Conservation (phyloP, 1,284 basidiomycete genomes). For the Apiotrichum gracile region DNA sequence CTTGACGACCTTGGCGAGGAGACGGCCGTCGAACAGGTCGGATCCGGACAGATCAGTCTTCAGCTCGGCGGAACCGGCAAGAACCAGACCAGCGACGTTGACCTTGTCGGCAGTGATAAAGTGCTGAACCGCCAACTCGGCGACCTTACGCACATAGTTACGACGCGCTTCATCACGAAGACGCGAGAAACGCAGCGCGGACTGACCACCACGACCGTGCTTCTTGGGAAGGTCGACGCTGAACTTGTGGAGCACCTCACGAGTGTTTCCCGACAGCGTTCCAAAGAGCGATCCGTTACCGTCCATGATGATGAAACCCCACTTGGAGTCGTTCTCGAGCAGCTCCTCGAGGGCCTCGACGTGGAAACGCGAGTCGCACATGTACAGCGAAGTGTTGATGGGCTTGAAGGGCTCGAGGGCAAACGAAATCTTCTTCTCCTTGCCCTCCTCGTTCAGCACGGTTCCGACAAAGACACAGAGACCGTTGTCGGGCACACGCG, state of each 20-base stretch:
- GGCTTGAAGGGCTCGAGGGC: constrained; percentile 98
- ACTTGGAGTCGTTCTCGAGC: constrained; percentile 93
- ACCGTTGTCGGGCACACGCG: constrained; percentile 91
- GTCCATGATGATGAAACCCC: constrained; percentile 97
- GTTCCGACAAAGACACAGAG: constrained; percentile 97
- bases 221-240: constrained; percentile 99
- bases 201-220: constrained; percentile 99
- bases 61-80: constrained; percentile 97
- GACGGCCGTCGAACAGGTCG: constrained; percentile 90
- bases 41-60: constrained; percentile 95
- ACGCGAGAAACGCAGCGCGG: constrained; percentile 98
- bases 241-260: constrained; percentile 96
- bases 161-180: constrained; percentile 98
- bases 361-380: constrained; percentile 99
- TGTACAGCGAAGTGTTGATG: constrained; percentile 98
- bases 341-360: constrained; percentile 95
- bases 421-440: constrained; percentile 97
- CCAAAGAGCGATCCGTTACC: constrained; percentile 67
- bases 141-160: constrained; percentile 99
- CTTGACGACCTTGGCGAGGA: constrained; percentile 88
- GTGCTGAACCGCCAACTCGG: constrained; percentile 93
- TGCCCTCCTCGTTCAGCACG: constrained; percentile 95
- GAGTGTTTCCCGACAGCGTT: constrained; percentile 92
- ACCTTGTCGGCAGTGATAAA: constrained; percentile 98
- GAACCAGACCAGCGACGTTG: constrained; percentile 93